phyloP scores from a whole-genome alignment of 306 rosid species.

The Cucurbita pepo region DNA sequence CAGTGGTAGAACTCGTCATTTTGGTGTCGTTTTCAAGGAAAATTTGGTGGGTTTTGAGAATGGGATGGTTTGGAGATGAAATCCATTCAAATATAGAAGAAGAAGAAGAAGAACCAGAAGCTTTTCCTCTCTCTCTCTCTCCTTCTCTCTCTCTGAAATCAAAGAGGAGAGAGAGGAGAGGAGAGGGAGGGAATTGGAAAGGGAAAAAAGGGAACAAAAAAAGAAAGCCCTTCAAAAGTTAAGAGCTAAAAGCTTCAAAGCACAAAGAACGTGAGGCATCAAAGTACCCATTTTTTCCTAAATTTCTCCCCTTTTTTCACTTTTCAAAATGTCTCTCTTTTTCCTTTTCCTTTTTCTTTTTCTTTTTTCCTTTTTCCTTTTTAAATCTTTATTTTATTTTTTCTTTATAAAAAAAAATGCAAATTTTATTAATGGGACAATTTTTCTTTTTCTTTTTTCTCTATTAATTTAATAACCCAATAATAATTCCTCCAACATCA shows the following conservation, averaged over 20 bases:
- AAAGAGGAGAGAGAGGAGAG: too few relatives aligned
- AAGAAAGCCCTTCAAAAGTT: neutral
- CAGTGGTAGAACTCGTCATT: neutral
- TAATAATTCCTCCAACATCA: neutral
- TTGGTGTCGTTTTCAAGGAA: neutral
- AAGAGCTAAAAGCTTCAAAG: conserved; percentile 49
- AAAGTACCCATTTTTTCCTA: conserved; percentile 15
- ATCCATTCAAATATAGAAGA: conserved; percentile 5
- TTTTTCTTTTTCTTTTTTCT: neutral
- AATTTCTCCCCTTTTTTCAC: neutral
- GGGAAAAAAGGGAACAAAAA: neutral
- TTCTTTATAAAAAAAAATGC: neutral
- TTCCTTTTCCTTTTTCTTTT: neutral
- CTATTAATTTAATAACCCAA: neutral
- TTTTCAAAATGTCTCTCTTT: neutral
- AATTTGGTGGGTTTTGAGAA: neutral
- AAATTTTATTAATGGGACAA: neutral
- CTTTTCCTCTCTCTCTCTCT: neutral
- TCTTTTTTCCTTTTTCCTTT: neutral
- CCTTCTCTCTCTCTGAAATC: too few relatives aligned
- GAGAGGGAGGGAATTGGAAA: neutral
- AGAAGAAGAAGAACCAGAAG: neutral
- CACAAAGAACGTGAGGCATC: conserved; percentile 62
- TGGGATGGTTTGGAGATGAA: neutral
- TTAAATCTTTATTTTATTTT: neutral